Conservation (phyloP, 805 yeast genomes). For the Naumovozyma baii region DNA sequence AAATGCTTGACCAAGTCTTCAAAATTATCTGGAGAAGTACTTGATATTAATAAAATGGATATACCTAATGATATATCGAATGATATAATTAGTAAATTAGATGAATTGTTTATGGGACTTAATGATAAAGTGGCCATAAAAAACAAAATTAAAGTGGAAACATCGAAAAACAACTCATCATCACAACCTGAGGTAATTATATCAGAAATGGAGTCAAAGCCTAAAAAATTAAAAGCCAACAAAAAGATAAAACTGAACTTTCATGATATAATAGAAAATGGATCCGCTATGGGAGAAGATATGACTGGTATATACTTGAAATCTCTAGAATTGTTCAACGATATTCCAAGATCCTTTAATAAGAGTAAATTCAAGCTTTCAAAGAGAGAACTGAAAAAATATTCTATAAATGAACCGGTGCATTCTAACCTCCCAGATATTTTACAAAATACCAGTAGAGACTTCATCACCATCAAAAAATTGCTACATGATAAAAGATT, state of each 20-base stretch:
- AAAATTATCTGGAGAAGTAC: conserved; percentile 4
- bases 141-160: conserved; percentile 16
- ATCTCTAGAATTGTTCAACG: conserved; percentile 24
- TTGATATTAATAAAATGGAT: conserved; percentile 20
- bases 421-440: conserved; percentile 1
- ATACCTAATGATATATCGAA: conserved; percentile 16
- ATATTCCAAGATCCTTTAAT: conserved; percentile 20
- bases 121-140: conserved; percentile 19
- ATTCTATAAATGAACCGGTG: conserved; percentile 5
- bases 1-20: conserved; percentile 14
- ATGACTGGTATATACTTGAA: conserved; percentile 26
- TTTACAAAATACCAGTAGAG: background rate
- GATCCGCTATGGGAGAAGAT: conserved; percentile 26
- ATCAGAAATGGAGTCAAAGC: background rate
- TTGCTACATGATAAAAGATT: conserved; percentile 14
- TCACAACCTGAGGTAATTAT: background rate
- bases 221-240: conserved; percentile 8
- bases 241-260: conserved; percentile 14
- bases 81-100: conserved; percentile 19
- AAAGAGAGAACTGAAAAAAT: conserved; percentile 16
- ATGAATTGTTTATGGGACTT: conserved; percentile 20
- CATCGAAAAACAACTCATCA: conserved; percentile 1
- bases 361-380: conserved; percentile 20
- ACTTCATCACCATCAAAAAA: conserved; percentile 12
- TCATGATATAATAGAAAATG: conserved; percentile 22